These are phyloP conservation scores for Abelmoschus esculentus DNA, from an alignment of 345 rosid genomes.

Conservation along the genomic window DNA sequence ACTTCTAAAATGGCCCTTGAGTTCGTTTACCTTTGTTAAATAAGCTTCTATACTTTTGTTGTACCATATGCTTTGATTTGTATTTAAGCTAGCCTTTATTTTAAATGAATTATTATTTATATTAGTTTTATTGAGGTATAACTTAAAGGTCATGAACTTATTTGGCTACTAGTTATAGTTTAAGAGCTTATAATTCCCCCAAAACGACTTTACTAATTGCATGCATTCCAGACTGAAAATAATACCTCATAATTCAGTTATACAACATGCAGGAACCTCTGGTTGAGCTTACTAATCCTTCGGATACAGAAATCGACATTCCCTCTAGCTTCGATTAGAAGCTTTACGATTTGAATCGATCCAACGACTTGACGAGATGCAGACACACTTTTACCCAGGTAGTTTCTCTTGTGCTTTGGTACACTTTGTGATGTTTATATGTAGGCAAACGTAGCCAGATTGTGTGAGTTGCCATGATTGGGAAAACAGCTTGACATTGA, in stretches of 20 bases:
- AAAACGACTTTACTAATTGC: neutral
- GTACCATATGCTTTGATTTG: neutral
- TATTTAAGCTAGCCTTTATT: neutral
- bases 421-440: conserved; percentile 14
- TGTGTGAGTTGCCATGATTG: conserved; percentile 21
- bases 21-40: neutral
- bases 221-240: neutral
- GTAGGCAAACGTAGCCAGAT: conserved; percentile 11
- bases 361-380: neutral
- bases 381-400: neutral
- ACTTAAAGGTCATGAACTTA: neutral
- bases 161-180: neutral
- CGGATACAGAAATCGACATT: conserved; percentile 50
- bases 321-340: conserved; percentile 50
- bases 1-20: neutral
- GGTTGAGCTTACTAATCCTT: conserved; percentile 51
- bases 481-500: conserved; percentile 16
- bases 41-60: neutral
- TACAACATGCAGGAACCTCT: conserved; percentile 44
- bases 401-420: conserved; percentile 9
- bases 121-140: neutral
- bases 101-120: neutral
- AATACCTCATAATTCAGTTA: conserved; percentile 20
- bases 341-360: conserved; percentile 5
- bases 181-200: neutral